phyloP scores from a whole-genome alignment of 1,139 yeast species.

The Lodderomyces jiufengensis region DNA sequence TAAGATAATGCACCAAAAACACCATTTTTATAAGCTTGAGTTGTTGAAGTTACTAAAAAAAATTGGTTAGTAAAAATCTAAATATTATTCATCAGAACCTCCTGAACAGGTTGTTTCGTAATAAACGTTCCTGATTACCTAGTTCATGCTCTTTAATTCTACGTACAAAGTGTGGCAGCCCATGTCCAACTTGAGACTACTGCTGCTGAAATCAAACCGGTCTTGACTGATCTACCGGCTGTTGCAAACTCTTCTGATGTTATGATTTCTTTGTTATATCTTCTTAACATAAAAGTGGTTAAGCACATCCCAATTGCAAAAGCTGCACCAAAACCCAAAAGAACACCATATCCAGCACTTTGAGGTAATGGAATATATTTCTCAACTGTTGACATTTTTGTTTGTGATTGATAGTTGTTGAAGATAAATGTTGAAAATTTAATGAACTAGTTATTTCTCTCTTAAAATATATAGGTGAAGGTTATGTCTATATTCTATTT shows the following conservation, averaged over 20 bases:
- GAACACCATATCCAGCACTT: constrained; percentile 91
- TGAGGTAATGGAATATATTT: constrained; percentile 39
- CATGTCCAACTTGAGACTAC: constrained; percentile 94
- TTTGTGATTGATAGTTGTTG: not conserved
- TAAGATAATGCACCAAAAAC: constrained; percentile 54
- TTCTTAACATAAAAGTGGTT: constrained; percentile 63
- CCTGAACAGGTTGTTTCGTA: too few species aligned
- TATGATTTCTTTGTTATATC: constrained; percentile 77
- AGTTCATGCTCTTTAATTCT: constrained; percentile 72
- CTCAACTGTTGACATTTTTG: not conserved
- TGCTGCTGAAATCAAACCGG: constrained; percentile 79
- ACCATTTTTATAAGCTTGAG: constrained; percentile 79
- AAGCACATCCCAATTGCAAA: constrained; percentile 78
- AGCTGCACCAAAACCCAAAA: constrained; percentile 81
- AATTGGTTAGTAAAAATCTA: too few species aligned
- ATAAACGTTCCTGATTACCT: constrained; percentile 51
- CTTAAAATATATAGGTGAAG: not conserved
- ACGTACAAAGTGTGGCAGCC: constrained; percentile 84
- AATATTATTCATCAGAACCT: too few species aligned
- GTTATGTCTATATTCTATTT: too few species aligned
- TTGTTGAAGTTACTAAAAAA: constrained; percentile 7
- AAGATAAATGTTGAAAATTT: too few species aligned
- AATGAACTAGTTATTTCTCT: too few species aligned
- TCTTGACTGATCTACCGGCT: constrained; percentile 80
- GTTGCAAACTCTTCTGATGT: constrained; percentile 89